These are phyloP conservation scores for Nicotiana attenuata DNA, from an alignment of 257 asterid species.

Conservation along the genomic window DNA sequence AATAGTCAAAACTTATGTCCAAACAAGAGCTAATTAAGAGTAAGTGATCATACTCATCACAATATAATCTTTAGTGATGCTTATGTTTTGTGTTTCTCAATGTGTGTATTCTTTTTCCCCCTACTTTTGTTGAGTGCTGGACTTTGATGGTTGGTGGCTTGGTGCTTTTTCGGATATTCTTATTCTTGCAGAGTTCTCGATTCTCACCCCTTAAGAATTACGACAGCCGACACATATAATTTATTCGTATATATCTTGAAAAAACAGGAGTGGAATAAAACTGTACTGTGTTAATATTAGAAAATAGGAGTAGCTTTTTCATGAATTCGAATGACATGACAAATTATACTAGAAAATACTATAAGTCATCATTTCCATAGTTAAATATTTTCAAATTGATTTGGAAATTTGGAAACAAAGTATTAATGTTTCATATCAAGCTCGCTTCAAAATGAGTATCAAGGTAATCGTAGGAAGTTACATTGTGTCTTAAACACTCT, in stretches of 20 bases:
- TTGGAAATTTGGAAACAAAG: not conserved
- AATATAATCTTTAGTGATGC: too few species aligned
- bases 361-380: not conserved
- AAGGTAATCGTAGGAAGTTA: too few species aligned
- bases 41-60: too few species aligned
- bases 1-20: too few species aligned
- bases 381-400: not conserved
- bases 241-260: not conserved
- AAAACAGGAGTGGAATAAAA: not conserved
- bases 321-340: not conserved
- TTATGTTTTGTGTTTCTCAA: not conserved
- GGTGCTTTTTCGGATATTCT: not conserved
- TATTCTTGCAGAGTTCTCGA: not conserved
- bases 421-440: not conserved
- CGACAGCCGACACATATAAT: not conserved
- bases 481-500: too few species aligned
- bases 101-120: not conserved
- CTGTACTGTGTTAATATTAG: not conserved
- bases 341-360: not conserved
- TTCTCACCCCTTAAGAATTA: not conserved
- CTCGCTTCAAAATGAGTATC: not conserved
- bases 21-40: too few species aligned
- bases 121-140: not conserved
- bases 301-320: not conserved
- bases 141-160: not conserved